Conservation (phyloP, 1,284 basidiomycete species). For the Ganoderma leucocontextum region DNA sequence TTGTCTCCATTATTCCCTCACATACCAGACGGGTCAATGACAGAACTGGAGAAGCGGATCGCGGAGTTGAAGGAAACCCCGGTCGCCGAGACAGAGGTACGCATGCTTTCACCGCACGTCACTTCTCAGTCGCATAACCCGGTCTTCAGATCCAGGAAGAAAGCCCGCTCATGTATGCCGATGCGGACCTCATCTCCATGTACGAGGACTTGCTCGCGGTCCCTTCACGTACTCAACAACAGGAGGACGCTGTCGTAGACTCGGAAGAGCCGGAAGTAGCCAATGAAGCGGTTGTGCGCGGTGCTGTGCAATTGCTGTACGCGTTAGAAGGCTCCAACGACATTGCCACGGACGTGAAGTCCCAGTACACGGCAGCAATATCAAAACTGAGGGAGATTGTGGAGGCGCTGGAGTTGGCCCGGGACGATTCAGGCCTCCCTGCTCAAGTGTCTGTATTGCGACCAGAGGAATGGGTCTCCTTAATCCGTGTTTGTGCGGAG, state of each 20-base stretch:
- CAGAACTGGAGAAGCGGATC: conserved; percentile 36
- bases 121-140: background rate
- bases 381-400: conserved; percentile 31
- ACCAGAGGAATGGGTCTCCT: conserved; percentile 57
- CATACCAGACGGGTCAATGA: conserved; percentile 18
- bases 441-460: conserved; percentile 46
- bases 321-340: conserved; percentile 20
- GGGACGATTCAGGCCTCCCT: background rate
- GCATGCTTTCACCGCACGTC: background rate
- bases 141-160: conserved; percentile 8
- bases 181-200: conserved; percentile 56
- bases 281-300: conserved; percentile 19
- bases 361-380: conserved; percentile 26
- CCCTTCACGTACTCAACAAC: conserved; percentile 38
- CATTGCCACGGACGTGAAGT: conserved; percentile 12
- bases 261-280: conserved; percentile 15
- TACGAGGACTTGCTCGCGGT: conserved; percentile 63
- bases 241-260: background rate
- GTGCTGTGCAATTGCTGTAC: conserved; percentile 22
- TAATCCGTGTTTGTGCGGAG: conserved; percentile 51
- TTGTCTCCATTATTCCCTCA: conserved; percentile 14
- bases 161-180: conserved; percentile 48
- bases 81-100: conserved; percentile 33
- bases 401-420: conserved; percentile 15
- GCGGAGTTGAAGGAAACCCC: conserved; percentile 32